phyloP scores from a whole-genome alignment of 768 basidiomycete genomes.

The Suillus alpinus region DNA sequence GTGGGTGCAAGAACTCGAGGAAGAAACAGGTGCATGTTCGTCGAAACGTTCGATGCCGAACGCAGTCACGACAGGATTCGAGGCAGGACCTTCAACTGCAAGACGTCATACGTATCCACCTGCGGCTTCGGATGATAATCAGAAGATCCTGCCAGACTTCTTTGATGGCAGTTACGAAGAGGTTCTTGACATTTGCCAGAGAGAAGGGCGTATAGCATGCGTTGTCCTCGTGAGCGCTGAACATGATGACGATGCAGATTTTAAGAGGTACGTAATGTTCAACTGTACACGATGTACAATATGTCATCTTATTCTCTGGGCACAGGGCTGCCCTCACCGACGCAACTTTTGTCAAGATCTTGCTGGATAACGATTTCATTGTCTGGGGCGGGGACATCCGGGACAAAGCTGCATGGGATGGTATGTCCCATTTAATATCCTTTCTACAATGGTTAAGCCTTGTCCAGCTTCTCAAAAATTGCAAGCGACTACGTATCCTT shows the following conservation, averaged over 20 bases:
- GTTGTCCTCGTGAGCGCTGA: conserved; percentile 84
- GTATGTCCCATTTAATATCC: conserved; percentile 29
- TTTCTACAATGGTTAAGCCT: conserved; percentile 9
- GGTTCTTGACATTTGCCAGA: conserved; percentile 66
- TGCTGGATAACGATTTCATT: conserved; percentile 72
- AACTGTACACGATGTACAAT: not conserved
- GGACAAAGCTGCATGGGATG: conserved; percentile 78
- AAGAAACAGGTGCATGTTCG: conserved; percentile 76
- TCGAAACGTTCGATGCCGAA: conserved; percentile 43
- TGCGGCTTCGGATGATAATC: conserved; percentile 29
- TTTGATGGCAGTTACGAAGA: conserved; percentile 79
- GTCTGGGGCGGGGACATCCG: conserved; percentile 94
- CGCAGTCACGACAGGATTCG: conserved; percentile 36
- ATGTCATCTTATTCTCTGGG: not conserved
- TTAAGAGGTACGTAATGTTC: conserved; percentile 62
- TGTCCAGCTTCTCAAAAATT: conserved; percentile 62
- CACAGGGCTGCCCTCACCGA: conserved; percentile 74
- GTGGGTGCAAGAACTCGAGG: conserved; percentile 80
- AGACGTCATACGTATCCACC: conserved; percentile 28
- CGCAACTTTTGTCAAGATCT: conserved; percentile 58
- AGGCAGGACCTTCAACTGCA: conserved; percentile 44
- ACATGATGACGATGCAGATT: conserved; percentile 85
- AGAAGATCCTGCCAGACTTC: conserved; percentile 75
- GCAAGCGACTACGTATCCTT: conserved; percentile 88
- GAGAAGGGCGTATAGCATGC: conserved; percentile 71